Conservation (phyloP, 768 basidiomycete species). For the Boletus pseudo-olivaceus region DNA sequence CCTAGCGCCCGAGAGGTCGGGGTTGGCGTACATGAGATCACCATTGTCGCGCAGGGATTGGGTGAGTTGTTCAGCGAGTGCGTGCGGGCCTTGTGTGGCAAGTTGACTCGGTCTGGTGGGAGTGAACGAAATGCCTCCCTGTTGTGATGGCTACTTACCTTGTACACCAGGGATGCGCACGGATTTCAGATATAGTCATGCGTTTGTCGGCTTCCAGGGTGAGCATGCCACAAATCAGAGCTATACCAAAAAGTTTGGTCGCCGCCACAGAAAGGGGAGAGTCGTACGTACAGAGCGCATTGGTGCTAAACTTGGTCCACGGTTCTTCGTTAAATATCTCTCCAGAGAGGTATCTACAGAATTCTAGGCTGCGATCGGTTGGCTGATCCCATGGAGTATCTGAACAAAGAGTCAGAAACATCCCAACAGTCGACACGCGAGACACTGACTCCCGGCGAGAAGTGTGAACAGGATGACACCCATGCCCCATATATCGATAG, state of each 20-base stretch:
- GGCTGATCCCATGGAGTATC: slow-evolving; percentile 99
- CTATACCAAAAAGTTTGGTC: slow-evolving; percentile 37
- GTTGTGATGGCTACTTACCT: slow-evolving; percentile 42
- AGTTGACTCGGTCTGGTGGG: slow-evolving; percentile 64
- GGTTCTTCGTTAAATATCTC: slow-evolving; percentile 71
- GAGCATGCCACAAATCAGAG: slow-evolving; percentile 71
- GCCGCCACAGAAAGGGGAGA: not conserved
- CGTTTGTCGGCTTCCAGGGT: slow-evolving; percentile 66
- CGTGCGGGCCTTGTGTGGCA: slow-evolving; percentile 44
- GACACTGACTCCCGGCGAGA: slow-evolving; percentile 77
- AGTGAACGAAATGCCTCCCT: not conserved
- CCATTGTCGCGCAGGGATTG: slow-evolving; percentile 64
- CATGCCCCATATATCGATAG: slow-evolving; percentile 93
- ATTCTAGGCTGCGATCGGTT: slow-evolving; percentile 76
- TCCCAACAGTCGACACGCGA: no score
- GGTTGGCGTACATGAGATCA: slow-evolving; percentile 70
- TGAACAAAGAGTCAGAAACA: slow-evolving; percentile 28
- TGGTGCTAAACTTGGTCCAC: slow-evolving; percentile 64
- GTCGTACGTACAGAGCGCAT: slow-evolving; percentile 56
- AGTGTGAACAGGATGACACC: slow-evolving; percentile 94
- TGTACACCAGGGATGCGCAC: slow-evolving; percentile 69
- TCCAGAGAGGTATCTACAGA: slow-evolving; percentile 66
- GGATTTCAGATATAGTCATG: slow-evolving; percentile 57
- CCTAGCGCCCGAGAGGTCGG: slow-evolving; percentile 39
- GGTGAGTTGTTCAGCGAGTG: slow-evolving; percentile 69